These are phyloP conservation scores for Antrodiella citrinella DNA, from an alignment of 768 basidiomycete species.

Conservation along the genomic window DNA sequence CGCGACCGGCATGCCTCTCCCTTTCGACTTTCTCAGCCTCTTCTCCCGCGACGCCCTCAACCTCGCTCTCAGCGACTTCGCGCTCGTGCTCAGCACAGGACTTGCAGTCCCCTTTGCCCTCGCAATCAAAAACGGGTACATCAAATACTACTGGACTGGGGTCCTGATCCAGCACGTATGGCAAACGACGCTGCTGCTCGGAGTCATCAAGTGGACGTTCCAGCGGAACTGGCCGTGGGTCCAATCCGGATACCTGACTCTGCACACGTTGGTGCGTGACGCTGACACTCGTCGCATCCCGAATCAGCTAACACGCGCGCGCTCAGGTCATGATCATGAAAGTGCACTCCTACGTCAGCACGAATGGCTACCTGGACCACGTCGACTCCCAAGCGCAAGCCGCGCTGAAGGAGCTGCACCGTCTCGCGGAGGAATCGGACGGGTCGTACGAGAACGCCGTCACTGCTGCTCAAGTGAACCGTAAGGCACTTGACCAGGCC, in stretches of 20 bases:
- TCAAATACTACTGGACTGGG: slow-evolving; percentile 73
- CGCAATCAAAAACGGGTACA: slow-evolving; percentile 69
- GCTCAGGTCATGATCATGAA: slow-evolving; percentile 85
- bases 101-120: slow-evolving; percentile 81
- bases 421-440: slow-evolving; percentile 42
- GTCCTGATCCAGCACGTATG: slow-evolving; percentile 70
- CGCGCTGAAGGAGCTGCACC: slow-evolving; percentile 36
- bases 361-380: slow-evolving; percentile 76
- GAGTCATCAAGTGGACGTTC: slow-evolving; percentile 85
- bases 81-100: slow-evolving; percentile 69
- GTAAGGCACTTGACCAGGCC: slow-evolving; percentile 30
- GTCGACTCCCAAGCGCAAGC: slow-evolving; percentile 38
- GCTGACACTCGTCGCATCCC: too few species aligned
- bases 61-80: slow-evolving; percentile 76
- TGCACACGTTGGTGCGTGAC: slow-evolving; percentile 69
- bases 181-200: slow-evolving; percentile 66
- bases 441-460: slow-evolving; percentile 59
- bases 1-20: slow-evolving; percentile 68
- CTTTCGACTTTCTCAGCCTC: slow-evolving; percentile 74
- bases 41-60: slow-evolving; percentile 80
- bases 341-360: slow-evolving; percentile 88
- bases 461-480: slow-evolving; percentile 36
- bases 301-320: slow-evolving; percentile 5
- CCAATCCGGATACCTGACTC: slow-evolving; percentile 82
- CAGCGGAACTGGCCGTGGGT: slow-evolving; percentile 97